phyloP scores from a whole-genome alignment of 2,329 filamentous ascomycete genomes.

The Lecanicillium sp. region DNA sequence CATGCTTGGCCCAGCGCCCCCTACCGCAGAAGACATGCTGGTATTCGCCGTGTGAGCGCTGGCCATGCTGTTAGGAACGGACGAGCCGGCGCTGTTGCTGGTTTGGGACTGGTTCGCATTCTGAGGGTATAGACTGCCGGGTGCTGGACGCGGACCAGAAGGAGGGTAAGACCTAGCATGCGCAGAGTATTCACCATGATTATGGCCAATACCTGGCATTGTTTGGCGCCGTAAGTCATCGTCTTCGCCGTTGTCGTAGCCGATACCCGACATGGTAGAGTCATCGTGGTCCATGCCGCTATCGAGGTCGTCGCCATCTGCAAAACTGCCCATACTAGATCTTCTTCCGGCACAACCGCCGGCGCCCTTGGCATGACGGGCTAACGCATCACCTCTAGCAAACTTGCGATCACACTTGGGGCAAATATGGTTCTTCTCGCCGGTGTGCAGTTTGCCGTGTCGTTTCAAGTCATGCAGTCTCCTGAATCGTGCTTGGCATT shows the following conservation, averaged over 20 bases:
- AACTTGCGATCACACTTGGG: constrained; percentile 92
- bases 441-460: constrained; percentile 92
- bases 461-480: constrained; percentile 91
- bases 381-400: constrained; percentile 87
- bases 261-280: constrained; percentile 46
- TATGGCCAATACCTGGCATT: constrained; percentile 52
- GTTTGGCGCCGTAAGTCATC: constrained; percentile 57
- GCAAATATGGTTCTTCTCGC: constrained; percentile 90
- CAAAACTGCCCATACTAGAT: constrained; percentile 77
- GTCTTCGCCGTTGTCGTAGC: constrained; percentile 51
- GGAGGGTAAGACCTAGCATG: constrained; percentile 77
- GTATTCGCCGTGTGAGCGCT: constrained; percentile 38
- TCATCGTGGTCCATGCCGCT: constrained; percentile 45
- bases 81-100: constrained; percentile 42
- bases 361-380: constrained; percentile 89
- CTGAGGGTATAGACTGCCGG: constrained; percentile 54
- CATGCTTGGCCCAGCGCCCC: constrained; percentile 44
- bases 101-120: constrained; percentile 47
- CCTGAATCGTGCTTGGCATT: constrained; percentile 88
- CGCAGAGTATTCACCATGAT: constrained; percentile 41
- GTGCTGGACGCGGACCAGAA: constrained; percentile 43
- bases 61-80: constrained; percentile 32
- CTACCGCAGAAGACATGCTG: constrained; percentile 39
- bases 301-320: constrained; percentile 65
- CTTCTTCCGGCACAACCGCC: constrained; percentile 90